A percentile compares a stretch with the other conserved stretches of the same genome.
Evolutionary conservation across 169 alveolate genomes (phyloP).

Genomic region (Babesia sp.): DNA sequence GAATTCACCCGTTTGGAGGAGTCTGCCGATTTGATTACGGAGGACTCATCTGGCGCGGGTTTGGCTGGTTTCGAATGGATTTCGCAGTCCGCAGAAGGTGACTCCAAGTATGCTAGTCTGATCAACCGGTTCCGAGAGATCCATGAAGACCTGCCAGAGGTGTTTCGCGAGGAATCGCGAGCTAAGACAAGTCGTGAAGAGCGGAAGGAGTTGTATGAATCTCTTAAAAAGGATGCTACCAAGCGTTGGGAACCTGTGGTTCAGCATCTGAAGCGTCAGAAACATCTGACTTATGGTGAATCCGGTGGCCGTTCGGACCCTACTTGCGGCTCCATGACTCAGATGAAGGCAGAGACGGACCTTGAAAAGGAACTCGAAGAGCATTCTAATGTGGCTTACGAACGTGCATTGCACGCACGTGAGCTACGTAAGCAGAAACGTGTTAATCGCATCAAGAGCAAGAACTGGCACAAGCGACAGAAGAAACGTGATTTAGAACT

Average conservation of each 20-base stretch:
- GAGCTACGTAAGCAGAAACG: slow-evolving; percentile 71
- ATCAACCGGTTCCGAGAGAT: slow-evolving; percentile 44
- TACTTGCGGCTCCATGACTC: slow-evolving; percentile 45
- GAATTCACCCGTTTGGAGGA: slow-evolving; percentile 38
- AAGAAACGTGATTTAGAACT: slow-evolving; percentile 67
- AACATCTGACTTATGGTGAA: slow-evolving; percentile 46
- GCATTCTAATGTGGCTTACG: background rate
- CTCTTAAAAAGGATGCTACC: slow-evolving; percentile 44
- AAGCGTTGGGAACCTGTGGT: slow-evolving; percentile 73
- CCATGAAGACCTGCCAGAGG: slow-evolving; percentile 50
- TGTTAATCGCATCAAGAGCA: slow-evolving; percentile 73
- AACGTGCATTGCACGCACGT: slow-evolving; percentile 63
- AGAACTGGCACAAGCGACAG: slow-evolving; percentile 71
- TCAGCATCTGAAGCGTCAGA: slow-evolving; percentile 43
- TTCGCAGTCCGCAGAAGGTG: slow-evolving; percentile 12
- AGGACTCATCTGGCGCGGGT: slow-evolving; percentile 3
- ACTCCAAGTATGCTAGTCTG: slow-evolving; percentile 16
- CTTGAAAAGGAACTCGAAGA: slow-evolving; percentile 68
- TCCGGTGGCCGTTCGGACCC: slow-evolving; percentile 35
- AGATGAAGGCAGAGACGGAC: slow-evolving; percentile 67
- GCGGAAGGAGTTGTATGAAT: slow-evolving; percentile 64
- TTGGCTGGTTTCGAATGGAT: slow-evolving; percentile 35
- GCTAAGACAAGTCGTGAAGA: slow-evolving; percentile 59
- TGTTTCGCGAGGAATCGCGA: slow-evolving; percentile 49
- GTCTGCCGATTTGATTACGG: slow-evolving; percentile 22